Evolutionary conservation across 345 rosid species (phyloP).

Genomic region (Salix viminalis): DNA sequence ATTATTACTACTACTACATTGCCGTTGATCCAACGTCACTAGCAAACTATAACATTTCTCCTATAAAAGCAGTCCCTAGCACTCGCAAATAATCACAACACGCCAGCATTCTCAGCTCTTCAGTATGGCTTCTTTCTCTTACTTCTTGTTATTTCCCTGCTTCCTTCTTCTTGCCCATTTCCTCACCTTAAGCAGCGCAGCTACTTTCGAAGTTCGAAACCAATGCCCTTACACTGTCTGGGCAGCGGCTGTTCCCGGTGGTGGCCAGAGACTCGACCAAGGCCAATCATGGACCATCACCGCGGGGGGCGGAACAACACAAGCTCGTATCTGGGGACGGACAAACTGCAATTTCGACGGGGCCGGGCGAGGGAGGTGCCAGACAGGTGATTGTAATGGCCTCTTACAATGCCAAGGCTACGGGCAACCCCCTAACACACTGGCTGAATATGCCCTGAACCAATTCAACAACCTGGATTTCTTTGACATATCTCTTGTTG

Average conservation of each 20-base stretch:
- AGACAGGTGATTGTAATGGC: constrained; percentile 49
- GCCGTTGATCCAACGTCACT: too few relatives aligned
- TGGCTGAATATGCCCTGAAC: constrained; percentile 59
- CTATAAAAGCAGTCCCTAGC: too few relatives aligned
- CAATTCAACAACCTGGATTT: constrained; percentile 42
- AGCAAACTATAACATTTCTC: too few relatives aligned
- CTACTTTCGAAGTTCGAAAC: constrained; percentile 22
- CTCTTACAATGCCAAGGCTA: constrained; percentile 43
- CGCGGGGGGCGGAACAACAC: constrained; percentile 22
- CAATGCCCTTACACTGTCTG: constrained; percentile 39
- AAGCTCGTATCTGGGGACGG: constrained; percentile 42
- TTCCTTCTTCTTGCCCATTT: background rate
- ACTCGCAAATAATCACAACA: too few relatives aligned
- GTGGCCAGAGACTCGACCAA: constrained; percentile 32
- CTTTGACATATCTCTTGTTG: constrained; percentile 45
- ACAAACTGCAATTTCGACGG: constrained; percentile 31
- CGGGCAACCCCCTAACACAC: constrained; percentile 59
- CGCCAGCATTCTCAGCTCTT: too few relatives aligned
- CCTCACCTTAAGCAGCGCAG: constrained; percentile 8
- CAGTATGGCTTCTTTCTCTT: too few relatives aligned
- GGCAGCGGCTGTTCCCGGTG: constrained; percentile 43
- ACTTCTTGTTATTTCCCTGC: too few relatives aligned
- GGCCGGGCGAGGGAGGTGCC: constrained; percentile 31
- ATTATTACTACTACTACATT: too few relatives aligned
- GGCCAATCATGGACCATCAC: constrained; percentile 28